Base-by-base conservation (phyloP, 768 basidiomycete genomes). In the Hirschioporus abietinus region DNA sequence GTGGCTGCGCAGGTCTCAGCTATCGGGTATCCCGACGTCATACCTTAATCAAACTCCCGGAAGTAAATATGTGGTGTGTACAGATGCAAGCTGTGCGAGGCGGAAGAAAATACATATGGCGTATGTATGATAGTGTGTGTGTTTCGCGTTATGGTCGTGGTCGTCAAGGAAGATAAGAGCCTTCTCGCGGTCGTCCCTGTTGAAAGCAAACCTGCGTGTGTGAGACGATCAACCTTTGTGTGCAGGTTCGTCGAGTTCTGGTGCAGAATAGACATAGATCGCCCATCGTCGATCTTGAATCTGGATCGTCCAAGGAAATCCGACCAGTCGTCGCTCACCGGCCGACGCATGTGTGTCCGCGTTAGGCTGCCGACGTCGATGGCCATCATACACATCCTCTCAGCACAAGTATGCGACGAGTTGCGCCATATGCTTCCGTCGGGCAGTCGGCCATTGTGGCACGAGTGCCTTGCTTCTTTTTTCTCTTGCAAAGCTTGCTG, bases 61-160 rank as follows among this genome's bases (percentile, higher is more conserved):
- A 52, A 20, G 20, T 52, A 20, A 15, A 52, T 52, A 52, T 52
- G 42, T 36, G 12, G 42, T 12, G 20, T 52, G 20, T 52, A 10
- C 20, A 52, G 35, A 15, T 36, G n/a, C n/a, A n/a, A 36, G 42
- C 42, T 52, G 42, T 52, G 42, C 12, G 20, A 1, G 42, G 4
- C 12, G 30, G 30, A 30, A 30, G 30, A 15, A 10, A 15, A 52
- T 52, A 20, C 42, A 20, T 52, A 52, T 52, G 42, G 42, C 12
- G 42, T 52, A 52, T 52, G 42, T 52, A 52, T 5, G 42, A 15
- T 15, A 15, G 42, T 52, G 74, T 52, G 42, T 52, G 42, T 52
- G 42, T 52, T 52, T 52, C 12, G 42, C 42, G 20, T 52, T 20
- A 20, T 52, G 42, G 15, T 52, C 42, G 20, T 20, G 42, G 42